These are phyloP conservation scores for Themeda triandra DNA, from an alignment of 176 grass and related monocot genomes.

Conservation along the genomic window DNA sequence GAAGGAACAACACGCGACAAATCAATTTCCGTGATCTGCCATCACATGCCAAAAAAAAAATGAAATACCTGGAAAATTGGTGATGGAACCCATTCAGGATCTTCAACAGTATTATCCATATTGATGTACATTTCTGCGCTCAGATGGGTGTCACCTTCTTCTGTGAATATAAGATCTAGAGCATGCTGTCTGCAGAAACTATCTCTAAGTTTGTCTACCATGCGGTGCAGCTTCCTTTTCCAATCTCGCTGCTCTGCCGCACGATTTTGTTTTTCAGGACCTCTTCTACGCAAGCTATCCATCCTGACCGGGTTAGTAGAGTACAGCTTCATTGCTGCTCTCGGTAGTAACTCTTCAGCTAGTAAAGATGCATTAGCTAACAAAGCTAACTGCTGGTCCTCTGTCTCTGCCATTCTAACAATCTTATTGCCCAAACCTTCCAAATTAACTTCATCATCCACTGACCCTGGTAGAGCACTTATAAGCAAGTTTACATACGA, in stretches of 20 bases:
- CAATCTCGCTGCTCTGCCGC: slow-evolving; percentile 77
- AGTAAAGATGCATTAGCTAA: slow-evolving; percentile 93
- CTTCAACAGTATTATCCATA: slow-evolving; percentile 62
- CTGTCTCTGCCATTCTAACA: slow-evolving; percentile 76
- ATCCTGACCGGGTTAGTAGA: slow-evolving; percentile 37
- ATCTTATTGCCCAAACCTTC: slow-evolving; percentile 85
- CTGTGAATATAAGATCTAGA: slow-evolving; percentile 96
- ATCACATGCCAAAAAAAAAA: neutral
- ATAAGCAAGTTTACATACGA: slow-evolving; percentile 80
- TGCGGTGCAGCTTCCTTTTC: slow-evolving; percentile 84
- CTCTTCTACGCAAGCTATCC: slow-evolving; percentile 40
- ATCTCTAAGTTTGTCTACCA: slow-evolving; percentile 72
- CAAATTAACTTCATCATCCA: slow-evolving; percentile 70
- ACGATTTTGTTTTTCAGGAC: slow-evolving; percentile 47
- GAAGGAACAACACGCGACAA: neutral
- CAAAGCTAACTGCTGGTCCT: slow-evolving; percentile 76
- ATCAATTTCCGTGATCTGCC: neutral
- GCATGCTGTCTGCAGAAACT: slow-evolving; percentile 90
- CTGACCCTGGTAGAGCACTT: slow-evolving; percentile 73
- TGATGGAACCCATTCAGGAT: slow-evolving; percentile 83
- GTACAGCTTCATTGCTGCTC: slow-evolving; percentile 83
- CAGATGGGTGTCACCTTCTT: slow-evolving; percentile 71
- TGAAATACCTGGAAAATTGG: slow-evolving; percentile 73
- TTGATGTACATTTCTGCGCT: slow-evolving; percentile 86
- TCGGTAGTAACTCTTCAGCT: slow-evolving; percentile 88